phyloP scores from a whole-genome alignment of 768 basidiomycete genomes.

The Agrocybe chaxingu region DNA sequence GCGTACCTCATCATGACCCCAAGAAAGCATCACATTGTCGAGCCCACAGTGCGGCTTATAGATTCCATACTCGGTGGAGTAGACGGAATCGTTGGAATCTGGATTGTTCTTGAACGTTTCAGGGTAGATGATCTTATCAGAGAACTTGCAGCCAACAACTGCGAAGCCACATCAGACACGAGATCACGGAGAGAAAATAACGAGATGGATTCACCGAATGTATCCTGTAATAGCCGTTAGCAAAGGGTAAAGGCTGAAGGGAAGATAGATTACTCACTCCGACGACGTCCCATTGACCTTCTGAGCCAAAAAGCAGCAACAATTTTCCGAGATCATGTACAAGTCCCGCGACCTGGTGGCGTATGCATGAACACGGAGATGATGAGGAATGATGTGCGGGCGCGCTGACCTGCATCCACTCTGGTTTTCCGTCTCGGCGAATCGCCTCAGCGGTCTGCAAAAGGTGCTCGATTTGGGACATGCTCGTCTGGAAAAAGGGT shows the following conservation, averaged over 20 bases:
- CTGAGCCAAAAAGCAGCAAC: slow-evolving; percentile 75
- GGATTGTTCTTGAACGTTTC: slow-evolving; percentile 77
- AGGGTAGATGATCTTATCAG: slow-evolving; percentile 79
- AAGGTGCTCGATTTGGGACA: slow-evolving; percentile 88
- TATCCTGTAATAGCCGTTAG: slow-evolving; percentile 30
- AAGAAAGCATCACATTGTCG: slow-evolving; percentile 84
- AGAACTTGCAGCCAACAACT: slow-evolving; percentile 84
- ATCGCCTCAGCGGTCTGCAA: slow-evolving; percentile 92
- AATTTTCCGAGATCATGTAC: slow-evolving; percentile 91
- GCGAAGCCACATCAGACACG: slow-evolving; percentile 16
- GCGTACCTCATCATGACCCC: slow-evolving; percentile 87
- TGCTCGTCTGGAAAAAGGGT: slow-evolving; percentile 46
- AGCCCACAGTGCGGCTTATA: slow-evolving; percentile 79
- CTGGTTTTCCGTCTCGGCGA: slow-evolving; percentile 79
- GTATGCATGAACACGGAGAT: neutral
- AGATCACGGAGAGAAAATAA: slow-evolving; percentile 2
- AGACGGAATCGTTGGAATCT: slow-evolving; percentile 60
- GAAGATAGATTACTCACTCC: slow-evolving; percentile 48
- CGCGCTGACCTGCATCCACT: slow-evolving; percentile 80
- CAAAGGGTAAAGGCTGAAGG: slow-evolving; percentile 1
- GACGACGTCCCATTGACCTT: slow-evolving; percentile 95
- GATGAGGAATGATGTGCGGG: neutral
- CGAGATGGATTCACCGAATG: slow-evolving; percentile 29
- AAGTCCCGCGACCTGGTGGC: slow-evolving; percentile 63
- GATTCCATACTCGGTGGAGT: slow-evolving; percentile 70